phyloP scores from a whole-genome alignment of 1,284 basidiomycete genomes.

The Taiwanofungus camphoratus region DNA sequence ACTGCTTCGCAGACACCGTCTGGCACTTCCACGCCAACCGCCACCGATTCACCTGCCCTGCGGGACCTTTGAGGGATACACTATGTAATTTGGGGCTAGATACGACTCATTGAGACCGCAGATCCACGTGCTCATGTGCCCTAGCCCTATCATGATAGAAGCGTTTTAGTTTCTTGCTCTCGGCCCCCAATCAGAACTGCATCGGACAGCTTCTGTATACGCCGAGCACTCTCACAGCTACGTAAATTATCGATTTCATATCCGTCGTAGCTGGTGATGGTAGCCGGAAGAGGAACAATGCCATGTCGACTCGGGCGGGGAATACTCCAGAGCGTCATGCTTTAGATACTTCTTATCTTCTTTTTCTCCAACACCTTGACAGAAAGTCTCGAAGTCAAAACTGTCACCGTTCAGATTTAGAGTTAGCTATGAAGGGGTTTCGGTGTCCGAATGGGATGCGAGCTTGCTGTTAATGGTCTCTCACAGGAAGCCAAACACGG shows the following conservation, averaged over 20 bases:
- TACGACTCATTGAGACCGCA: neutral
- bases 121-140: neutral
- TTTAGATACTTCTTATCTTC: neutral
- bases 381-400: too few species aligned
- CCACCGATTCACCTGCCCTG: constrained; percentile 5
- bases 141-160: constrained; percentile 4
- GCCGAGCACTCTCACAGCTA: neutral
- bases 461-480: too few species aligned
- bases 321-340: neutral
- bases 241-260: neutral
- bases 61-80: too few species aligned
- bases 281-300: neutral
- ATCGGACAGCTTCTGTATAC: neutral
- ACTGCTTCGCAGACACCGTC: constrained; percentile 28
- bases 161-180: neutral
- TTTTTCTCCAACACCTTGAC: too few species aligned
- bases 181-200: neutral
- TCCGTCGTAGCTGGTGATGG: neutral
- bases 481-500: too few species aligned
- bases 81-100: too few species aligned
- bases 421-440: too few species aligned
- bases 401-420: too few species aligned
- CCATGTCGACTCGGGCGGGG: too few species aligned
- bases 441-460: too few species aligned
- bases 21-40: constrained; percentile 31